These are phyloP conservation scores for Lasiosphaeria miniovina DNA, from an alignment of 495 filamentous ascomycete genomes.

Conservation along the genomic window DNA sequence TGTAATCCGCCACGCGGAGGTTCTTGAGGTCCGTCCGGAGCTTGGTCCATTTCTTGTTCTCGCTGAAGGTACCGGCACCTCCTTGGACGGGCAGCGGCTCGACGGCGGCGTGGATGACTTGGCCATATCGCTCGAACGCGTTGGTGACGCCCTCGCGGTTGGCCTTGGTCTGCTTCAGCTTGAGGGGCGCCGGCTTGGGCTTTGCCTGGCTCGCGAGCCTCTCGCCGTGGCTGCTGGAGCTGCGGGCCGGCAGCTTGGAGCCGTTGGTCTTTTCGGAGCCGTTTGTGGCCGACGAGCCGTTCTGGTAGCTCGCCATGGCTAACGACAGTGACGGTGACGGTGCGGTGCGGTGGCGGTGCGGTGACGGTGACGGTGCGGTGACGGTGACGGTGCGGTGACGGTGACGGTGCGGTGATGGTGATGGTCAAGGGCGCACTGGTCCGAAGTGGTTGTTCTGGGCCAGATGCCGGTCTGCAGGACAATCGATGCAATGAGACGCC, in stretches of 20 bases:
- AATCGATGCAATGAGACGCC: too few relatives aligned
- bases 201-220: conserved; percentile 23
- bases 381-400: background rate
- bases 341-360: background rate
- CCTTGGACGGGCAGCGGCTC: conserved; percentile 65
- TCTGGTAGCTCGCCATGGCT: conserved; percentile 18
- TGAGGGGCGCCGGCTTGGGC: conserved; percentile 19
- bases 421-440: too few relatives aligned
- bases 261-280: conserved; percentile 11
- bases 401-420: background rate
- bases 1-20: conserved; percentile 43
- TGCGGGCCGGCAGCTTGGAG: conserved; percentile 11
- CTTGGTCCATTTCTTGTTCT: conserved; percentile 42
- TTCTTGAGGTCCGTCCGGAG: conserved; percentile 61
- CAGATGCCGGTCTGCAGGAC: too few relatives aligned
- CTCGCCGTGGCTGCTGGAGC: conserved; percentile 13
- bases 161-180: conserved; percentile 27
- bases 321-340: background rate
- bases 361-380: background rate
- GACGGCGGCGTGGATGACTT: conserved; percentile 61
- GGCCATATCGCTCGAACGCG: conserved; percentile 59
- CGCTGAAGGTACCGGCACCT: conserved; percentile 55
- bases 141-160: conserved; percentile 40
- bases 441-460: too few relatives aligned
- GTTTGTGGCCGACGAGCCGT: conserved; percentile 16